Conservation (phyloP, 805 yeast species). For the Maudiozyma barnettii region DNA sequence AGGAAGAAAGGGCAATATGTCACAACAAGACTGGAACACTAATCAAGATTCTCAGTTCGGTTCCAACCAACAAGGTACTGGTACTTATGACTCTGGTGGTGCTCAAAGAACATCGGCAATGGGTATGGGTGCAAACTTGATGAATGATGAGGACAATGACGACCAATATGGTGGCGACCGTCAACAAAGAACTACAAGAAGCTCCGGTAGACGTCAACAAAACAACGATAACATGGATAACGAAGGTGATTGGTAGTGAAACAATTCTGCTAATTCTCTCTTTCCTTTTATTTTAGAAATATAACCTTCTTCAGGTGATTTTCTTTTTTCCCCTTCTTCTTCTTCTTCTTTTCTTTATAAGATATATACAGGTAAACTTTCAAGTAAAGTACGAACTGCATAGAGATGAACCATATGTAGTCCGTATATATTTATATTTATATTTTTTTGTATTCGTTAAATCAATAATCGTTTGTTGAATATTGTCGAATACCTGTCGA, state of each 20-base stretch:
- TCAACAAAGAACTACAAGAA: conserved; percentile 3
- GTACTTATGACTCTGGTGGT: background rate
- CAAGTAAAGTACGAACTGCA: too few relatives aligned
- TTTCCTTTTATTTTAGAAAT: background rate
- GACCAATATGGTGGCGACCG: conserved; percentile 1
- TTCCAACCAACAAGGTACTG: background rate
- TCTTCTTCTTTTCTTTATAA: background rate
- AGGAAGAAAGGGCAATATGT: background rate
- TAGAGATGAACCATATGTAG: too few relatives aligned
- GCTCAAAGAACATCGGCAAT: background rate
- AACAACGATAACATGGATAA: background rate
- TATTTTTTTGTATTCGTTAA: background rate
- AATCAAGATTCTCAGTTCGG: background rate
- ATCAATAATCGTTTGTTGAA: background rate
- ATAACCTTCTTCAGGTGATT: background rate
- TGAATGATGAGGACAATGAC: background rate
- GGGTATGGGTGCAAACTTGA: background rate
- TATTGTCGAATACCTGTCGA: too few relatives aligned
- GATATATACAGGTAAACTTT: too few relatives aligned
- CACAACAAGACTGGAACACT: background rate
- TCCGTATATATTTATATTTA: background rate
- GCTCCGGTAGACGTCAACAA: conserved; percentile 1
- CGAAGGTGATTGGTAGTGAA: conserved; percentile 2
- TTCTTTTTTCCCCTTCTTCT: background rate
- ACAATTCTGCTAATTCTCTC: background rate